phyloP scores from a whole-genome alignment of 495 filamentous ascomycete species.

The Clohesyomyces aquaticus region DNA sequence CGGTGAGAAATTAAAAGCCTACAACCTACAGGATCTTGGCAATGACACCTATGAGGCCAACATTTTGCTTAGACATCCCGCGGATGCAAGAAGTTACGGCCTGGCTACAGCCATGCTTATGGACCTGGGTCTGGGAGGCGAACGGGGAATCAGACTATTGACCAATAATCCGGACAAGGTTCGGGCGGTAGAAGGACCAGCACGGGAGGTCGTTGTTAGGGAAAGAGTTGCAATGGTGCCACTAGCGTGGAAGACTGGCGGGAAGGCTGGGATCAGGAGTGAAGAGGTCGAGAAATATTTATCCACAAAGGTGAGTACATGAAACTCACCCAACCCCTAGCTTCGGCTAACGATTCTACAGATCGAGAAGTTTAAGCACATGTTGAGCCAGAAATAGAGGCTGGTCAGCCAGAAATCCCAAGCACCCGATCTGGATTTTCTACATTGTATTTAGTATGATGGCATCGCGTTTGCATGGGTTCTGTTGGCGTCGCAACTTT shows the following conservation, averaged over 20 bases:
- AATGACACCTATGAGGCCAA: conserved; percentile 97
- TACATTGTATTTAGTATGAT: neutral
- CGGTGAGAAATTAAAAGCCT: conserved; percentile 94
- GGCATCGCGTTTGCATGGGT: neutral
- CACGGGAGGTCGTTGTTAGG: conserved; percentile 81
- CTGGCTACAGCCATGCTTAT: conserved; percentile 90
- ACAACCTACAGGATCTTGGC: conserved; percentile 94
- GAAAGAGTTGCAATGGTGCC: conserved; percentile 95
- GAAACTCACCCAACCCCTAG: neutral
- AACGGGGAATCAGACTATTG: conserved; percentile 75
- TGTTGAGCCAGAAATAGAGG: conserved; percentile 38
- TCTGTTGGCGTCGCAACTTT: neutral
- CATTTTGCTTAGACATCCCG: conserved; percentile 85
- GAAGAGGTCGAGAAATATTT: conserved; percentile 91
- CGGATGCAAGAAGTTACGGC: conserved; percentile 92
- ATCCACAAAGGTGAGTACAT: conserved; percentile 78
- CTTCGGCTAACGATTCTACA: conserved; percentile 14
- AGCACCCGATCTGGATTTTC: neutral
- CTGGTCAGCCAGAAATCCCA: neutral
- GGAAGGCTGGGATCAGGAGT: conserved; percentile 79
- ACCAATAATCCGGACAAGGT: conserved; percentile 99
- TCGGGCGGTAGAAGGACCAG: conserved; percentile 87
- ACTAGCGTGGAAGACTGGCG: conserved; percentile 84
- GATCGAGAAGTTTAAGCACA: conserved; percentile 54
- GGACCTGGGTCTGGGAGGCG: conserved; percentile 73